Conservation (phyloP, 257 asterid species). For the Nicotiana paniculata region DNA sequence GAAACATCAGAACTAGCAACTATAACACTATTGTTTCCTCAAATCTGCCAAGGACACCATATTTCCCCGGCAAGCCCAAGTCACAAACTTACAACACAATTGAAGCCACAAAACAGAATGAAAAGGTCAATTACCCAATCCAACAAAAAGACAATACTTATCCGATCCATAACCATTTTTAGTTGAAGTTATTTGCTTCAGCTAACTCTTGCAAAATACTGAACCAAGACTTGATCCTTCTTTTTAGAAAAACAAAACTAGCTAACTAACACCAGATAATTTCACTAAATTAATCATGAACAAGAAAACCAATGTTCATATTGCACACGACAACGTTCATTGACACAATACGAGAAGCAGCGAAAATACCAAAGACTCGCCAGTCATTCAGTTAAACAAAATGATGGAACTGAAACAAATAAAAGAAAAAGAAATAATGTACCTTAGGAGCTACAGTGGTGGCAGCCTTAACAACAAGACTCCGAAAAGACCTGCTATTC, state of each 20-base stretch:
- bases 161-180: not conserved
- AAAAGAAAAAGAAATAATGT: not conserved
- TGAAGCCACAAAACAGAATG: not conserved
- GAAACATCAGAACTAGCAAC: not conserved
- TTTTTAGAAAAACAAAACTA: not conserved
- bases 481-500: conserved; percentile 41
- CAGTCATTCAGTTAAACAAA: not conserved
- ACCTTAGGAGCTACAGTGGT: conserved; percentile 93
- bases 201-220: not conserved
- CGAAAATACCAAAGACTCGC: not conserved
- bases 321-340: no score
- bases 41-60: not conserved
- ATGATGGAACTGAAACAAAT: not conserved
- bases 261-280: not conserved
- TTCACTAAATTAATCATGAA: not conserved
- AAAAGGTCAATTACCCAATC: not conserved
- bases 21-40: not conserved
- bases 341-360: not conserved
- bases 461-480: conserved; percentile 82
- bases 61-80: not conserved
- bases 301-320: not conserved
- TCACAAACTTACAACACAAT: not conserved
- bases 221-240: not conserved
- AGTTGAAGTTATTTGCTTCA: not conserved
- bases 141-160: not conserved